Evolutionary conservation across 2,329 filamentous ascomycete genomes (phyloP).

Genomic region (Sporothrix variecibatus): DNA sequence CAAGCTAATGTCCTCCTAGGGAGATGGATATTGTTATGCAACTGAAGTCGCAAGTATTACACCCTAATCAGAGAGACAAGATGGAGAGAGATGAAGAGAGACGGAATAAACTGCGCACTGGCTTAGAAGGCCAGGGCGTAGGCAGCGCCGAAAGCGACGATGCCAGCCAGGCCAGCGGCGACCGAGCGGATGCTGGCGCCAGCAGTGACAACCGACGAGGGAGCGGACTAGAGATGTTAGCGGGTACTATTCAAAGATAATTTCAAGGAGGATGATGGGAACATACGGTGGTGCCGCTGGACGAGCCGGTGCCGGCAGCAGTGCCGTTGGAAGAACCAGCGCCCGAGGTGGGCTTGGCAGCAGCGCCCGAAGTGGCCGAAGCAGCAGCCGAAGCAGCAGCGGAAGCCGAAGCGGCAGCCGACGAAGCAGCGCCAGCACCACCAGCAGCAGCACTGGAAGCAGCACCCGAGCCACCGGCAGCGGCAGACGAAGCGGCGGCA

Average conservation of each 20-base stretch:
- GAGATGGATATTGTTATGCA: not conserved
- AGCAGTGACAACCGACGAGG: conserved; percentile 27
- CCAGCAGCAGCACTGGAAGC: not conserved
- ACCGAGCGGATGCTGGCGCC: conserved; percentile 25
- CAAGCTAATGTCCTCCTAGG: not conserved
- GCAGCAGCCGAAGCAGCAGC: not conserved
- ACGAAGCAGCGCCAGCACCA: not conserved
- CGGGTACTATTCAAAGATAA: not conserved
- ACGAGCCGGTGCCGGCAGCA: conserved; percentile 16
- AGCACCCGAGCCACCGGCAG: not conserved
- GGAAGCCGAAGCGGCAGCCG: not conserved
- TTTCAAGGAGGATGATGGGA: not conserved
- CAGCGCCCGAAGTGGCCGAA: not conserved
- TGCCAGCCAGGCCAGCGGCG: conserved; percentile 24
- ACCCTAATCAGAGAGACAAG: not conserved
- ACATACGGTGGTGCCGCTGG: conserved; percentile 1
- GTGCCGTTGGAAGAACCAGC: not conserved
- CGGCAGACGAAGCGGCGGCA: not conserved
- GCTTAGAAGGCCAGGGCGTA: conserved; percentile 28
- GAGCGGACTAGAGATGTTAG: conserved; percentile 18
- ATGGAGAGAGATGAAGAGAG: too few species aligned
- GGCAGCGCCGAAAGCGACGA: conserved; percentile 27
- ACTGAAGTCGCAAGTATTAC: not conserved
- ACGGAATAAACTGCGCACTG: not conserved
- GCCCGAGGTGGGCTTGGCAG: not conserved